Conservation (phyloP, 192 early-diverging fungal species). For the Coemansia sp. region DNA sequence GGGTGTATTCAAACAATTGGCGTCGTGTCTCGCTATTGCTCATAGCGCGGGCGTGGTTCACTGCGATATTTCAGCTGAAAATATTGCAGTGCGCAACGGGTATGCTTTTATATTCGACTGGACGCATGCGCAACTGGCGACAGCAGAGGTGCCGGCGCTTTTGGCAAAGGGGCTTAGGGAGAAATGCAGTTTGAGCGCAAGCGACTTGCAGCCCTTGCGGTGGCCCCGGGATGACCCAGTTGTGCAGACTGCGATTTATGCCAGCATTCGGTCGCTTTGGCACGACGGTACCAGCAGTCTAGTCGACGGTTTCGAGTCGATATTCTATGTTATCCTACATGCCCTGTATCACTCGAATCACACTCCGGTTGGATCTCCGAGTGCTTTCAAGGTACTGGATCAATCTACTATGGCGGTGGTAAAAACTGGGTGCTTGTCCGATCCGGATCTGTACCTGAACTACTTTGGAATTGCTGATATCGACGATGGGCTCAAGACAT, state of each 20-base stretch:
- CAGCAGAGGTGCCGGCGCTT: background rate
- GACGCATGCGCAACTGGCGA: slow-evolving; percentile 9
- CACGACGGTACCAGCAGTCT: background rate
- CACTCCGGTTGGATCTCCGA: background rate
- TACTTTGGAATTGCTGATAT: background rate
- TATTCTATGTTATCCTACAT: slow-evolving; percentile 17
- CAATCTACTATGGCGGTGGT: background rate
- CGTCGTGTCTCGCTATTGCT: background rate
- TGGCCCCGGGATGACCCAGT: background rate
- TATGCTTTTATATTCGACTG: slow-evolving; percentile 13
- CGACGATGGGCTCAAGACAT: background rate
- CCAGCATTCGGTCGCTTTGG: slow-evolving; percentile 13
- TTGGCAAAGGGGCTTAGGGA: too few species aligned
- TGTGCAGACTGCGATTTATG: slow-evolving; percentile 3
- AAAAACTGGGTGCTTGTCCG: background rate
- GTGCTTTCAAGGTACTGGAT: background rate
- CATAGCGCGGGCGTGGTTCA: slow-evolving; percentile 20
- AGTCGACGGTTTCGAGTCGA: slow-evolving; percentile 19
- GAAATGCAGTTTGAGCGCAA: background rate
- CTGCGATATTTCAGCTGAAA: slow-evolving; percentile 25
- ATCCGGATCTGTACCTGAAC: background rate
- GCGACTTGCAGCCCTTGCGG: background rate
- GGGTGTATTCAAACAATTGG: background rate
- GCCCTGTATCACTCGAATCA: background rate
- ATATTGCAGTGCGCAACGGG: slow-evolving; percentile 12